These are phyloP conservation scores for Sideroxylon spinosum DNA, from an alignment of 179 eudicot genomes.

Conservation along the genomic window DNA sequence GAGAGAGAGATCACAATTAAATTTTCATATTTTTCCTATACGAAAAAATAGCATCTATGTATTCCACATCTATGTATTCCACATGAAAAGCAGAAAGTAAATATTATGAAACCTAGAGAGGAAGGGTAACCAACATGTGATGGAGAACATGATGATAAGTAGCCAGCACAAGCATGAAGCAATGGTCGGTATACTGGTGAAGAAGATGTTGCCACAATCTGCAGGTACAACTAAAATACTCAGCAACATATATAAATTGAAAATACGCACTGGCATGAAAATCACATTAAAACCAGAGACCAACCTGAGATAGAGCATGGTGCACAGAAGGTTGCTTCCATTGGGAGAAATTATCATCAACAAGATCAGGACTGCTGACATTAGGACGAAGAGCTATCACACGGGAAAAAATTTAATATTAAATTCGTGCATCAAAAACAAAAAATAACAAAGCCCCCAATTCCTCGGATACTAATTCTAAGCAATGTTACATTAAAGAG, in stretches of 20 bases:
- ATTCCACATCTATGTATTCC: neutral
- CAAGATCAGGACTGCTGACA: slow-evolving; percentile 37
- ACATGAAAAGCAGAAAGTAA: neutral
- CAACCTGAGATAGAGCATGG: slow-evolving; percentile 74
- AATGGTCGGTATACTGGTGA: slow-evolving; percentile 58
- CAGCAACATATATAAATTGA: neutral
- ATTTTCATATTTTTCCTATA: neutral
- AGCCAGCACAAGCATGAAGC: slow-evolving; percentile 79
- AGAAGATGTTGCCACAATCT: slow-evolving; percentile 77
- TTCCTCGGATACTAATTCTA: neutral
- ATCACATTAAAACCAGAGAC: neutral
- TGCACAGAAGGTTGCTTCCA: slow-evolving; percentile 80
- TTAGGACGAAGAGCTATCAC: slow-evolving; percentile 74
- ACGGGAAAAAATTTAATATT: neutral
- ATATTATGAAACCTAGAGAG: slow-evolving; percentile 6
- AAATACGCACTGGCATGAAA: neutral
- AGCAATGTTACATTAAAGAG: neutral
- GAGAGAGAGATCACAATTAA: slow-evolving; percentile 3
- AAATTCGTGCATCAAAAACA: neutral
- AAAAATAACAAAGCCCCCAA: neutral
- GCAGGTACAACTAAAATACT: slow-evolving; percentile 28
- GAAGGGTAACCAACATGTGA: slow-evolving; percentile 59
- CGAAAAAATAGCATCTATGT: neutral
- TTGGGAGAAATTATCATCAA: slow-evolving; percentile 61
- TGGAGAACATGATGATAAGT: slow-evolving; percentile 71